phyloP scores from a whole-genome alignment of 2,329 filamentous ascomycete genomes.

The Arthrobotrys pseudoclavata region DNA sequence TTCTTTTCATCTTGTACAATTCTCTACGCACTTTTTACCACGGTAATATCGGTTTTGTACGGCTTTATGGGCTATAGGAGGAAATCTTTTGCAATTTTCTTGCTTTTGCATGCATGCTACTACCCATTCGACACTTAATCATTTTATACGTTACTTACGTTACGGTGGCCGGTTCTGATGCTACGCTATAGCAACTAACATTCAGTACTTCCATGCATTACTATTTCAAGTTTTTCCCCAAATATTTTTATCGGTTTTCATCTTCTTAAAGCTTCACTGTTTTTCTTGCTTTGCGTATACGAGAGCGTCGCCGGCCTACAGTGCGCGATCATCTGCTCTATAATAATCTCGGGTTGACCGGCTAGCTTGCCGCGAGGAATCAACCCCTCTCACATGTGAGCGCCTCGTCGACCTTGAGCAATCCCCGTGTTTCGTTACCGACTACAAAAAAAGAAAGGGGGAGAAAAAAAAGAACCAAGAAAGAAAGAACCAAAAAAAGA shows the following conservation, averaged over 20 bases:
- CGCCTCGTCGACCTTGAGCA: slow-evolving; percentile 3
- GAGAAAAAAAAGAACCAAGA: slow-evolving; percentile 16
- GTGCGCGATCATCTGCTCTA: slow-evolving; percentile 55
- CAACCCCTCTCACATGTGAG: slow-evolving; percentile 27
- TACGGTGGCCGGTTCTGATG: slow-evolving; percentile 15
- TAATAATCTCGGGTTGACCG: slow-evolving; percentile 30
- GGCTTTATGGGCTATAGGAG: slow-evolving; percentile 50
- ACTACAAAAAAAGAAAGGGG: neutral
- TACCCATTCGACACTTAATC: slow-evolving; percentile 7
- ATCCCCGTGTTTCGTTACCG: slow-evolving; percentile 21
- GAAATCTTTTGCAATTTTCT: slow-evolving; percentile 38
- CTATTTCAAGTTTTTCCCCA: slow-evolving; percentile 9
- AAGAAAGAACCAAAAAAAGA: slow-evolving; percentile 36
- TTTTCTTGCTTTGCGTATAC: slow-evolving; percentile 29
- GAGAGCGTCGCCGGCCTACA: slow-evolving; percentile 55
- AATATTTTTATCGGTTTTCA: slow-evolving; percentile 4
- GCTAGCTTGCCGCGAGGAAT: slow-evolving; percentile 17
- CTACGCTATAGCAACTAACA: slow-evolving; percentile 7
- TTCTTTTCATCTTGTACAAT: slow-evolving; percentile 37
- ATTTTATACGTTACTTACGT: slow-evolving; percentile 17
- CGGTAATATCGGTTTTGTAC: slow-evolving; percentile 28
- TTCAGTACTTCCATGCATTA: slow-evolving; percentile 30
- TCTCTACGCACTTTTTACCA: slow-evolving; percentile 19
- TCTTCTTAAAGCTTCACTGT: slow-evolving; percentile 18
- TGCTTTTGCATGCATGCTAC: slow-evolving; percentile 36